Evolutionary conservation across 352 stramenopile species (phyloP).

Genomic region (Paralagenidium karlingii): DNA sequence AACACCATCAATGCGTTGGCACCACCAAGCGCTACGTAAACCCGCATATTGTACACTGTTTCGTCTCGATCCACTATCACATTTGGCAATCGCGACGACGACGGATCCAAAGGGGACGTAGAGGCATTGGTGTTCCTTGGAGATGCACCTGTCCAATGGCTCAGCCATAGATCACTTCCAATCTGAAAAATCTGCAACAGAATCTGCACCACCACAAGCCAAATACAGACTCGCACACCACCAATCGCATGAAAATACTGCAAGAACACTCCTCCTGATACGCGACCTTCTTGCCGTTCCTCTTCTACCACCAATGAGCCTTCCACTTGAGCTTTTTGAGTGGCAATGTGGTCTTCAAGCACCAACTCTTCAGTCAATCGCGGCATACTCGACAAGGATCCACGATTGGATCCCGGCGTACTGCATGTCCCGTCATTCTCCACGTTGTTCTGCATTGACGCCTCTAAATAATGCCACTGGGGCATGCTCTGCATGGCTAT

Average conservation of each 20-base stretch:
- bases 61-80: slow-evolving; percentile 1
- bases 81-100: neutral
- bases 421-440: too few relatives aligned
- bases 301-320: slow-evolving; percentile 47
- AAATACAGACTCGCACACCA: too few relatives aligned
- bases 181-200: neutral
- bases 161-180: slow-evolving; percentile 19
- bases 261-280: slow-evolving; percentile 50
- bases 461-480: neutral
- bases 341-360: slow-evolving; percentile 4
- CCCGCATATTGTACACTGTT: slow-evolving; percentile 37
- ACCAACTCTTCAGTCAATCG: neutral
- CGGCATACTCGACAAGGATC: too few relatives aligned
- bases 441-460: too few relatives aligned
- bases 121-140: slow-evolving; percentile 2
- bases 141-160: slow-evolving; percentile 14
- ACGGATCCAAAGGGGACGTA: slow-evolving; percentile 3
- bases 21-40: slow-evolving; percentile 45
- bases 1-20: slow-evolving; percentile 37
- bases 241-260: slow-evolving; percentile 23
- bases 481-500: neutral
- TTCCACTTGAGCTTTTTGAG: slow-evolving; percentile 1
- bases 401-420: too few relatives aligned
- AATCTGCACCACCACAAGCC: neutral
- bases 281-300: slow-evolving; percentile 44